A percentile compares a stretch with the other conserved stretches of the same genome.
phyloP scores from a whole-genome alignment of 2,329 filamentous ascomycete genomes.

The Xylariales sp. region DNA sequence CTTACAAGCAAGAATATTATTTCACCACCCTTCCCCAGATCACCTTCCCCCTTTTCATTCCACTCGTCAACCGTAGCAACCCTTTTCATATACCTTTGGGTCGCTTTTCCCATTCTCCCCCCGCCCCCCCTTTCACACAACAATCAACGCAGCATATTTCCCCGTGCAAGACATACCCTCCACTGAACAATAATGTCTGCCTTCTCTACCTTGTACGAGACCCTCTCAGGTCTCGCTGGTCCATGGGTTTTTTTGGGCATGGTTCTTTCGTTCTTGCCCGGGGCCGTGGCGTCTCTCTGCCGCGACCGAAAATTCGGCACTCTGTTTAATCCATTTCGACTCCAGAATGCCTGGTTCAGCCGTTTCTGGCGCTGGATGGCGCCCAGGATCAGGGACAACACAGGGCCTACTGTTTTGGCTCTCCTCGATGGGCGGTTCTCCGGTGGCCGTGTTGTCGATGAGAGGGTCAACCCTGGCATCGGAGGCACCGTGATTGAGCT shows the following conservation, averaged over 20 bases:
- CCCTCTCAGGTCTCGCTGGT: too few relatives aligned
- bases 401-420: constrained; percentile 41
- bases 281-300: constrained; percentile 42
- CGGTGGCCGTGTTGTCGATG: constrained; percentile 29
- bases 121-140: too few relatives aligned
- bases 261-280: constrained; percentile 45
- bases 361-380: constrained; percentile 56
- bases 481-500: constrained; percentile 56
- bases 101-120: too few relatives aligned
- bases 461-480: constrained; percentile 31
- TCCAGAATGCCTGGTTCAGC: constrained; percentile 53
- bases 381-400: constrained; percentile 40
- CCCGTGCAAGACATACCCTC: too few relatives aligned
- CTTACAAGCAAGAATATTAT: too few relatives aligned
- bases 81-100: too few relatives aligned
- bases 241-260: constrained; percentile 50
- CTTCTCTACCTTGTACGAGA: too few relatives aligned
- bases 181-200: too few relatives aligned
- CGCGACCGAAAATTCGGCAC: constrained; percentile 24
- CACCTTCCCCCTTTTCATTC: too few relatives aligned
- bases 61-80: too few relatives aligned
- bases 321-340: constrained; percentile 34
- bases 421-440: constrained; percentile 47
- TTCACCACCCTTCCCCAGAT: too few relatives aligned
- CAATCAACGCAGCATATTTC: too few relatives aligned